Evolutionary conservation across 495 filamentous ascomycete genomes (phyloP).

Genomic region (Aspergillus indologenus): DNA sequence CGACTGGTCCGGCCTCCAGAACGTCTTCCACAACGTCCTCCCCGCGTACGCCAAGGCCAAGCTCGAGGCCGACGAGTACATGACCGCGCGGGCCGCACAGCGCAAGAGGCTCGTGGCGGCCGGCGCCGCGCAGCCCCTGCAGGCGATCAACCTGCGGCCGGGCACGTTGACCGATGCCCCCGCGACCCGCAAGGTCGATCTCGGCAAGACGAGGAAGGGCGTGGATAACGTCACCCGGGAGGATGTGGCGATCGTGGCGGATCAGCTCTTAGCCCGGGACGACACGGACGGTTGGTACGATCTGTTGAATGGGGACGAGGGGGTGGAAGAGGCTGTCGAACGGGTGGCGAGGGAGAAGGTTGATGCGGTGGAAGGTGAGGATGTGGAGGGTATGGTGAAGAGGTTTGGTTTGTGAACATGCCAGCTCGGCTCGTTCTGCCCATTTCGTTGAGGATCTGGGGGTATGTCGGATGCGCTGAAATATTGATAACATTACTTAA

Average conservation of each 20-base stretch:
- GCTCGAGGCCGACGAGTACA: constrained; percentile 67
- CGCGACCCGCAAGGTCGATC: constrained; percentile 56
- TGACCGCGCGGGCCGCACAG: constrained; percentile 55
- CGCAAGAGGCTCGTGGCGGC: constrained; percentile 42
- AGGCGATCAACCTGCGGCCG: constrained; percentile 67
- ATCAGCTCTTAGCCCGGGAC: constrained; percentile 57
- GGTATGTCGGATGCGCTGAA: too few species aligned
- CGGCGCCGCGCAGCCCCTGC: constrained; percentile 41
- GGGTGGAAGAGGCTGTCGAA: constrained; percentile 59
- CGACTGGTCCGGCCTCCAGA: constrained; percentile 48
- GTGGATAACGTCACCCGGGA: constrained; percentile 58
- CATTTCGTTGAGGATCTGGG: too few species aligned
- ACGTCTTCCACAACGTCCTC: constrained; percentile 53
- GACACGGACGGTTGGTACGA: constrained; percentile 61
- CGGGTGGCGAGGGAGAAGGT: constrained; percentile 59
- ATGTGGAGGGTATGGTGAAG: constrained; percentile 49
- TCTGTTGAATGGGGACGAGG: constrained; percentile 57
- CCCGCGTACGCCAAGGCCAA: constrained; percentile 72
- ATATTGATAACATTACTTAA: too few species aligned
- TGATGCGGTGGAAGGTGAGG: constrained; percentile 65
- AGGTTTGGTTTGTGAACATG: constrained; percentile 30
- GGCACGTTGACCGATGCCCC: constrained; percentile 58
- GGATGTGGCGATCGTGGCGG: constrained; percentile 68
- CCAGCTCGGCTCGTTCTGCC: neutral
- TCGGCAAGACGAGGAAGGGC: constrained; percentile 58